These are phyloP conservation scores for Maudiozyma serrabonitensis DNA, from an alignment of 805 yeast species.

Conservation along the genomic window DNA sequence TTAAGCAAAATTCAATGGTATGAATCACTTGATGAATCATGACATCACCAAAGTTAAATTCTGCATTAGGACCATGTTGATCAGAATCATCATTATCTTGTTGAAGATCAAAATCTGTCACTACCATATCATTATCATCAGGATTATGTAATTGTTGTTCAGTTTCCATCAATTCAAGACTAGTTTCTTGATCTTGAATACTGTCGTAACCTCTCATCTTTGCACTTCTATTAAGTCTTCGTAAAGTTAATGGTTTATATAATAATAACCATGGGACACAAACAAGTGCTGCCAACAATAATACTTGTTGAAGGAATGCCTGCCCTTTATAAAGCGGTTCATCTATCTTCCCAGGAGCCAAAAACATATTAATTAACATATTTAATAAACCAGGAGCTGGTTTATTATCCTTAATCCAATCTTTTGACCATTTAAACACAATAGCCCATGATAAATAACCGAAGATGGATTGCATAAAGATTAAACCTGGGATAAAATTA, in stretches of 20 bases:
- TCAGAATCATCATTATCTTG: conserved; percentile 33
- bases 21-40: conserved; percentile 96
- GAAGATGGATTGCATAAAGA: conserved; percentile 93
- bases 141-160: conserved; percentile 3
- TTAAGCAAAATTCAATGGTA: conserved; percentile 93
- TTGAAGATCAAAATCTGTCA: conserved; percentile 35
- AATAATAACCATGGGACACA: conserved; percentile 91
- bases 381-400: conserved; percentile 91
- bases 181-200: conserved; percentile 25
- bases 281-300: conserved; percentile 65
- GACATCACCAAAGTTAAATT: conserved; percentile 78
- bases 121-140: conserved; percentile 37
- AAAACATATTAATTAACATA: conserved; percentile 92
- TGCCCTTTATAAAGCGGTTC: conserved; percentile 79
- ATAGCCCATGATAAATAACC: conserved; percentile 84
- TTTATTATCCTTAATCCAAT: conserved; percentile 69
- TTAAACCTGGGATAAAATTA: conserved; percentile 85
- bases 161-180: conserved; percentile 18
- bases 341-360: conserved; percentile 81
- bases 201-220: conserved; percentile 34
- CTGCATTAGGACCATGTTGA: conserved; percentile 38
- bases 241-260: conserved; percentile 69
- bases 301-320: conserved; percentile 57
- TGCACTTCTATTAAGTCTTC: conserved; percentile 40
- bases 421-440: conserved; percentile 87